These are phyloP conservation scores for Bryoerythrophyllum caledonicum DNA, from an alignment of 225 moss, liverwort and hornwort species.

Conservation along the genomic window DNA sequence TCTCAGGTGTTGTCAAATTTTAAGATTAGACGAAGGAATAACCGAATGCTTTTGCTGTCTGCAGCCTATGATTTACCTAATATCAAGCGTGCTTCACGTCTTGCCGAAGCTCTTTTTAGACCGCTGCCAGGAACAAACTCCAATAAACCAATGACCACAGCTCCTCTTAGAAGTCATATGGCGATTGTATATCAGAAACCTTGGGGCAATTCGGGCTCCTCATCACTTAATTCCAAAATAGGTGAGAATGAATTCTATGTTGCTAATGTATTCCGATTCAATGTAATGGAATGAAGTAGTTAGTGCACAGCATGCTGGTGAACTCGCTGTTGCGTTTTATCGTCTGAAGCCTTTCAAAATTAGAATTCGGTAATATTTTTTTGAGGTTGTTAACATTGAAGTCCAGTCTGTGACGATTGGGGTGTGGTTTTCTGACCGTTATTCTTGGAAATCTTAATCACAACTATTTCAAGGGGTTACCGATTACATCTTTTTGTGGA, in stretches of 20 bases:
- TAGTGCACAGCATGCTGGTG: background rate
- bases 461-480: too few relatives aligned
- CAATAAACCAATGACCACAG: conserved; percentile 11
- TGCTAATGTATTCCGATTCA: conserved; percentile 2
- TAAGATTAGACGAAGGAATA: conserved; percentile 11
- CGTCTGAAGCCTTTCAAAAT: too few relatives aligned
- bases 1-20: too few relatives aligned
- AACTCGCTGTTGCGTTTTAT: too few relatives aligned
- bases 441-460: too few relatives aligned
- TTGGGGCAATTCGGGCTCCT: conserved; percentile 30
- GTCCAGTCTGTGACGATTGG: too few relatives aligned
- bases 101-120: conserved; percentile 81
- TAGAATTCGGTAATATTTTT: too few relatives aligned
- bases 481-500: too few relatives aligned
- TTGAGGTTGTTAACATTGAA: too few relatives aligned
- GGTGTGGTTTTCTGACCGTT: too few relatives aligned
- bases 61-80: conserved; percentile 44
- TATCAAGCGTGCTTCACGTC: conserved; percentile 54
- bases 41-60: conserved; percentile 34
- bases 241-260: conserved; percentile 36
- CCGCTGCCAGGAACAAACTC: background rate
- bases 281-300: too few relatives aligned
- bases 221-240: conserved; percentile 46
- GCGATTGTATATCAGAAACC: conserved; percentile 41
- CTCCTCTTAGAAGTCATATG: conserved; percentile 36